Conservation (phyloP, 2,329 filamentous ascomycete species). For the Aspergillus alliaceus region DNA sequence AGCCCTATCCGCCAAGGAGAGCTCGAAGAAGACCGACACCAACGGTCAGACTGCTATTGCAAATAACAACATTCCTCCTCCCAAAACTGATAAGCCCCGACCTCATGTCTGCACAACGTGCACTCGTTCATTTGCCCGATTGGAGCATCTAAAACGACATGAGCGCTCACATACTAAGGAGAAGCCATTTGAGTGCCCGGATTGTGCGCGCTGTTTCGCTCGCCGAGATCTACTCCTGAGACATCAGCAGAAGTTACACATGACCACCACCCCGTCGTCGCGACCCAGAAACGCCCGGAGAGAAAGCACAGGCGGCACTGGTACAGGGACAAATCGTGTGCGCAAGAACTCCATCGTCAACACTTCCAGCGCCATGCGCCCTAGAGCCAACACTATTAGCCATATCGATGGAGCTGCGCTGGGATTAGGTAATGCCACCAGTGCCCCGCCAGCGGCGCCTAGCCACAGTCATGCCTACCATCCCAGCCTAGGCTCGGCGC, state of each 20-base stretch:
- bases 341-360: slow-evolving; percentile 88
- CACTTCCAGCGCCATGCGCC: slow-evolving; percentile 66
- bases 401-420: slow-evolving; percentile 79
- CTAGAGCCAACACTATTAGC: slow-evolving; percentile 92
- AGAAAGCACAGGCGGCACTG: slow-evolving; percentile 77
- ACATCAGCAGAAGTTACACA: slow-evolving; percentile 98
- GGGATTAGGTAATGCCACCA: slow-evolving; percentile 54
- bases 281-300: slow-evolving; percentile 79
- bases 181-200: slow-evolving; percentile 96
- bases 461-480: slow-evolving; percentile 63
- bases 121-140: slow-evolving; percentile 83
- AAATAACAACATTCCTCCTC: slow-evolving; percentile 58
- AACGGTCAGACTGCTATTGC: slow-evolving; percentile 26
- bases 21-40: slow-evolving; percentile 30
- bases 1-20: slow-evolving; percentile 27
- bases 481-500: slow-evolving; percentile 70
- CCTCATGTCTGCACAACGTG: slow-evolving; percentile 94
- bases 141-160: slow-evolving; percentile 96
- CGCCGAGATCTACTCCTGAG: slow-evolving; percentile 85
- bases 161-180: slow-evolving; percentile 98
- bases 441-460: slow-evolving; percentile 16
- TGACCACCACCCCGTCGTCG: slow-evolving; percentile 83
- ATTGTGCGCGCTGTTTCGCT: slow-evolving; percentile 93
- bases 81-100: slow-evolving; percentile 95
- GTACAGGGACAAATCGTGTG: slow-evolving; percentile 68